Evolutionary conservation across 208 protist genomes (phyloP).

Genomic region (Trypanosoma congolense): DNA sequence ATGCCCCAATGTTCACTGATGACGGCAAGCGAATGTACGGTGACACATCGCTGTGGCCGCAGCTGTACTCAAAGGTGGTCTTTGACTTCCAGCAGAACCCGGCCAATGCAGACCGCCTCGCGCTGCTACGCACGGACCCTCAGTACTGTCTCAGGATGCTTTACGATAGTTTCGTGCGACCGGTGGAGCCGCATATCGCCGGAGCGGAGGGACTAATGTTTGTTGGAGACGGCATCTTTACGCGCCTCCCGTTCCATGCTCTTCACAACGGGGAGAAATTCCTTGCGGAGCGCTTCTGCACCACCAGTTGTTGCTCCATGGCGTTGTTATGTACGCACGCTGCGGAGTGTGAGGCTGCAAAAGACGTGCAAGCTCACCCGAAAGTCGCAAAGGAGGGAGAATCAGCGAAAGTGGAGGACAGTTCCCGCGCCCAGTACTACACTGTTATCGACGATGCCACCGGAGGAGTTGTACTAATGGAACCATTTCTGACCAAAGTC

Average conservation of each 20-base stretch:
- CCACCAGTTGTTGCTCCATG: slow-evolving; percentile 40
- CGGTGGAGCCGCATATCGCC: slow-evolving; percentile 20
- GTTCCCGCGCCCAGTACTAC: background rate
- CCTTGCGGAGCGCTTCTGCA: slow-evolving; percentile 28
- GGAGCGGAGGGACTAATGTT: slow-evolving; percentile 28
- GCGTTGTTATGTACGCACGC: slow-evolving; percentile 37
- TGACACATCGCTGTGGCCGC: slow-evolving; percentile 54
- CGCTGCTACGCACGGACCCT: slow-evolving; percentile 12
- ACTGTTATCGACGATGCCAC: slow-evolving; percentile 18
- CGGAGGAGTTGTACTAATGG: slow-evolving; percentile 2
- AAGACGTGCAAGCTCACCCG: background rate
- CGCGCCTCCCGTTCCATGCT: slow-evolving; percentile 46
- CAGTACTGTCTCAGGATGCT: slow-evolving; percentile 36
- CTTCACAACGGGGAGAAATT: slow-evolving; percentile 33
- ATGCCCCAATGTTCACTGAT: slow-evolving; percentile 26
- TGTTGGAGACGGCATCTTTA: slow-evolving; percentile 50
- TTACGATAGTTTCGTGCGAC: slow-evolving; percentile 34
- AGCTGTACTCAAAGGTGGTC: slow-evolving; percentile 44
- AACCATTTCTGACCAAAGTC: too few relatives aligned
- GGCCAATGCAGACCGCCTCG: slow-evolving; percentile 8
- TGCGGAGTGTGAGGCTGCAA: background rate
- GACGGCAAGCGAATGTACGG: slow-evolving; percentile 34
- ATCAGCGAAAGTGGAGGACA: background rate
- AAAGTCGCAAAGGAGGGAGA: background rate
- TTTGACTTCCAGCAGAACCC: slow-evolving; percentile 28